Evolutionary conservation across 2,329 filamentous ascomycete genomes (phyloP).

Genomic region (Aspergillus aculeatus): DNA sequence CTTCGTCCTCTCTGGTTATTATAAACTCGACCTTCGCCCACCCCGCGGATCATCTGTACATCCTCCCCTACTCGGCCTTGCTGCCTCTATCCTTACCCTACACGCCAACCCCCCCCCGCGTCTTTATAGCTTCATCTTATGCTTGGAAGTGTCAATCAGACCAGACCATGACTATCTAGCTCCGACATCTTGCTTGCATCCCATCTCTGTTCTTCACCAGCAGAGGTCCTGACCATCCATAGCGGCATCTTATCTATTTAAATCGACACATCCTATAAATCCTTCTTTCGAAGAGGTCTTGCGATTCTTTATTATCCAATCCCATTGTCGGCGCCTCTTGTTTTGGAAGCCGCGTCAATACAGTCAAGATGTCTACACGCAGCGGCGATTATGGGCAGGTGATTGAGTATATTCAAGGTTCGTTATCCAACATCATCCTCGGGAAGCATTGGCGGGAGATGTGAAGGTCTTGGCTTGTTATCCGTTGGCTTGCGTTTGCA

Average conservation of each 20-base stretch:
- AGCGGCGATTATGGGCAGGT: constrained; percentile 75
- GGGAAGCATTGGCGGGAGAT: background rate
- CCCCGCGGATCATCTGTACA: constrained; percentile 9
- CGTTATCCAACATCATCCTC: constrained; percentile 24
- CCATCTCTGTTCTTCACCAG: constrained; percentile 6
- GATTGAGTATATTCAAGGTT: constrained; percentile 95
- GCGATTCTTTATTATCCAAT: constrained; percentile 13
- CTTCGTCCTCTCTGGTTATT: constrained; percentile 16
- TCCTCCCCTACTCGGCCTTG: constrained; percentile 6
- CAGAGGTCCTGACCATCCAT: constrained; percentile 15
- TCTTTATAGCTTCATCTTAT: constrained; percentile 12
- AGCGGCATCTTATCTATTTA: background rate
- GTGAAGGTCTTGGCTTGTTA: background rate
- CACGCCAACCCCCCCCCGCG: constrained; percentile 9
- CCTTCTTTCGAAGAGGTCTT: background rate
- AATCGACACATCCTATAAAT: background rate
- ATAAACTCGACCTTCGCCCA: constrained; percentile 14
- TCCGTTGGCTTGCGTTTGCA: background rate
- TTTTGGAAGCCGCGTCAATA: constrained; percentile 13
- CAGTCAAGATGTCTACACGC: constrained; percentile 48
- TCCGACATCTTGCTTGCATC: constrained; percentile 12
- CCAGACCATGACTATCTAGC: constrained; percentile 33
- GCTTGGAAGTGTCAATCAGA: constrained; percentile 13
- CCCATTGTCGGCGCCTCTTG: constrained; percentile 11
- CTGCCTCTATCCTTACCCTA: constrained; percentile 28